phyloP scores from a whole-genome alignment of 2,329 filamentous ascomycete species.

The Pseudogymnoascus sp. region DNA sequence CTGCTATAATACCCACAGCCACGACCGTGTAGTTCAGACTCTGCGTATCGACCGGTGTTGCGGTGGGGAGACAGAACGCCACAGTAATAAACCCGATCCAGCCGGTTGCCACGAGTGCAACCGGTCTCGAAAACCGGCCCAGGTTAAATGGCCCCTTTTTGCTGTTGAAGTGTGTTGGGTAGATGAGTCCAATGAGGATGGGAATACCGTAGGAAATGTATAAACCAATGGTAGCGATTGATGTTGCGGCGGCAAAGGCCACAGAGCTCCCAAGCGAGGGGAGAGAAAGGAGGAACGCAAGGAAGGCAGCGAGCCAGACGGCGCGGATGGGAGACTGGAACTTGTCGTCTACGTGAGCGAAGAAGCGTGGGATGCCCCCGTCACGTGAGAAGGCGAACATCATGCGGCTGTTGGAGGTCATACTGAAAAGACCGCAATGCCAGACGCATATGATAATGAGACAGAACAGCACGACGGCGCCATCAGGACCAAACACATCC shows the following conservation, averaged over 20 bases:
- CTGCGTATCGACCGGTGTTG: slow-evolving; percentile 46
- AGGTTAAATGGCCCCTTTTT: slow-evolving; percentile 50
- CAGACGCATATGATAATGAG: slow-evolving; percentile 51
- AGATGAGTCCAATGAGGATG: slow-evolving; percentile 45
- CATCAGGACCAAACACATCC: slow-evolving; percentile 46
- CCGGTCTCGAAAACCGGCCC: slow-evolving; percentile 33
- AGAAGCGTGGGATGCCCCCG: slow-evolving; percentile 45
- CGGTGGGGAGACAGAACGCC: slow-evolving; percentile 47
- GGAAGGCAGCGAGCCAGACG: slow-evolving; percentile 45
- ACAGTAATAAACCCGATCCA: slow-evolving; percentile 49
- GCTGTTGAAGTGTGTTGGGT: slow-evolving; percentile 37
- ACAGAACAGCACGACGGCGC: slow-evolving; percentile 45
- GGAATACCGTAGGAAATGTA: slow-evolving; percentile 51
- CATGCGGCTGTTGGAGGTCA: slow-evolving; percentile 50
- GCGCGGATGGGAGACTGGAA: slow-evolving; percentile 43
- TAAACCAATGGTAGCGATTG: slow-evolving; percentile 46
- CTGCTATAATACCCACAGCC: slow-evolving; percentile 46
- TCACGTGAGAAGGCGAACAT: slow-evolving; percentile 51
- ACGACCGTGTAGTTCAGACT: slow-evolving; percentile 52
- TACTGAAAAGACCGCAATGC: slow-evolving; percentile 50
- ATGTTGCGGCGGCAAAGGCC: slow-evolving; percentile 49
- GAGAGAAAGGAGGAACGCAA: slow-evolving; percentile 46
- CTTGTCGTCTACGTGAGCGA: slow-evolving; percentile 42
- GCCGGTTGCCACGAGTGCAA: slow-evolving; percentile 38
- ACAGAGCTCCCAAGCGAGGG: slow-evolving; percentile 46